Percentiles rank a stretch among this genome's conserved stretches.
phyloP scores from a whole-genome alignment of 192 early-diverging fungal species.

The Rhizophagus clarus region DNA sequence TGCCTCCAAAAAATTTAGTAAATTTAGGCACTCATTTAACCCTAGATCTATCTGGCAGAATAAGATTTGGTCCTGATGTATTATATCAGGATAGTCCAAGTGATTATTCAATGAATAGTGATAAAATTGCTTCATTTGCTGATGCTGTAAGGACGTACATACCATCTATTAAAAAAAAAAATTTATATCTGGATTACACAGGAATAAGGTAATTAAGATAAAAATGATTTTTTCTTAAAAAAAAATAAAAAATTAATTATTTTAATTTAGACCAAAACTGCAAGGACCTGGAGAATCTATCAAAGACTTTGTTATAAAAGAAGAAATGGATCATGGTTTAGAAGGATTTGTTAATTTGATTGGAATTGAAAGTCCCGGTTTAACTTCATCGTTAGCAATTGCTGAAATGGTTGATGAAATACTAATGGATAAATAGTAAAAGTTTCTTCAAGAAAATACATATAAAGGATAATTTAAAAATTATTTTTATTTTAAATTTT shows the following conservation, averaged over 20 bases:
- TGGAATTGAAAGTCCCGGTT: conserved; percentile 86
- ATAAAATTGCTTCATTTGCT: conserved; percentile 46
- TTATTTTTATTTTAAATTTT: too few relatives aligned
- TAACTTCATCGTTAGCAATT: conserved; percentile 83
- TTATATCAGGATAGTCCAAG: conserved; percentile 55
- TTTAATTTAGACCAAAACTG: conserved; percentile 71
- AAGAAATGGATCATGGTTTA: conserved; percentile 51
- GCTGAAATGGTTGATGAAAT: conserved; percentile 58
- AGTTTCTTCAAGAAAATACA: too few relatives aligned
- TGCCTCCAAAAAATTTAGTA: conserved; percentile 70
- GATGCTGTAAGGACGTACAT: conserved; percentile 66
- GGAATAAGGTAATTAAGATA: conserved; percentile 66
- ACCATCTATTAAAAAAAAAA: conserved; percentile 52
- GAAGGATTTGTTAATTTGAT: conserved; percentile 72
- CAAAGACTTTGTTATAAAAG: conserved; percentile 75
- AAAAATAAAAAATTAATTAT: not conserved
- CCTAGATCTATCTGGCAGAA: conserved; percentile 71
- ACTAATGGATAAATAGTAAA: conserved; percentile 16
- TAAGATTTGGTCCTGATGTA: conserved; percentile 82
- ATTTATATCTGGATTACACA: conserved; percentile 71
- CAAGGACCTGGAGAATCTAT: conserved; percentile 69
- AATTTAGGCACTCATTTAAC: conserved; percentile 81
- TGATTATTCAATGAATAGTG: conserved; percentile 59
- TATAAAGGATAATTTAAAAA: too few relatives aligned
- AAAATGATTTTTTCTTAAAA: not conserved